A percentile compares a stretch with the other conserved stretches of the same genome.
Evolutionary conservation across 495 filamentous ascomycete genomes (phyloP).

Genomic region (Tuber brumale): DNA sequence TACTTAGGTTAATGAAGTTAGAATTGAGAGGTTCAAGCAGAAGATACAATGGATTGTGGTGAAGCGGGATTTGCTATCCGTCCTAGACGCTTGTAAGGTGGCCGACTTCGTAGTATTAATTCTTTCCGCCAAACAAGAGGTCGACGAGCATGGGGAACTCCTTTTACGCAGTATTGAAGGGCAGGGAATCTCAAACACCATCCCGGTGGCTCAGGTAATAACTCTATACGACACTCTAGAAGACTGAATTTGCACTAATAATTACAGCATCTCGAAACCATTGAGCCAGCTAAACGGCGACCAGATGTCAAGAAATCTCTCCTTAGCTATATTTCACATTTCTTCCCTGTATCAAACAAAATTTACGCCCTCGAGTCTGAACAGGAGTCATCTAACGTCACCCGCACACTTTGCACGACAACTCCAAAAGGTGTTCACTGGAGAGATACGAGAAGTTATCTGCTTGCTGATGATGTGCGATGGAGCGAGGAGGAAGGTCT

Average conservation of each 20-base stretch:
- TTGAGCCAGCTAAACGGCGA: slow-evolving; percentile 71
- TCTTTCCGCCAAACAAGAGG: slow-evolving; percentile 71
- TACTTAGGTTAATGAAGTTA: slow-evolving; percentile 6
- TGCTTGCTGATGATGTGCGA: slow-evolving; percentile 75
- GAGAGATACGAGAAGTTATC: slow-evolving; percentile 91
- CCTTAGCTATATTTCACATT: slow-evolving; percentile 84
- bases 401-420: slow-evolving; percentile 80
- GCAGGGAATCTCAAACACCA: slow-evolving; percentile 82
- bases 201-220: slow-evolving; percentile 63
- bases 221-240: neutral
- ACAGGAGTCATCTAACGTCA: slow-evolving; percentile 82
- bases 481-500: slow-evolving; percentile 58
- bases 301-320: slow-evolving; percentile 69
- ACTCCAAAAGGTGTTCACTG: slow-evolving; percentile 87
- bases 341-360: slow-evolving; percentile 83
- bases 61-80: slow-evolving; percentile 61
- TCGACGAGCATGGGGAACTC: slow-evolving; percentile 72
- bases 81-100: slow-evolving; percentile 75
- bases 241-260: neutral
- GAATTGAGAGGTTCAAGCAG: slow-evolving; percentile 86
- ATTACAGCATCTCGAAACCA: slow-evolving; percentile 54
- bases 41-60: slow-evolving; percentile 76
- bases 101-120: slow-evolving; percentile 87
- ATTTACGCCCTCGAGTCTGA: slow-evolving; percentile 74
- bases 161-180: slow-evolving; percentile 79